These are phyloP conservation scores for Choiromyces venosus DNA, from an alignment of 495 filamentous ascomycete genomes.

Conservation along the genomic window DNA sequence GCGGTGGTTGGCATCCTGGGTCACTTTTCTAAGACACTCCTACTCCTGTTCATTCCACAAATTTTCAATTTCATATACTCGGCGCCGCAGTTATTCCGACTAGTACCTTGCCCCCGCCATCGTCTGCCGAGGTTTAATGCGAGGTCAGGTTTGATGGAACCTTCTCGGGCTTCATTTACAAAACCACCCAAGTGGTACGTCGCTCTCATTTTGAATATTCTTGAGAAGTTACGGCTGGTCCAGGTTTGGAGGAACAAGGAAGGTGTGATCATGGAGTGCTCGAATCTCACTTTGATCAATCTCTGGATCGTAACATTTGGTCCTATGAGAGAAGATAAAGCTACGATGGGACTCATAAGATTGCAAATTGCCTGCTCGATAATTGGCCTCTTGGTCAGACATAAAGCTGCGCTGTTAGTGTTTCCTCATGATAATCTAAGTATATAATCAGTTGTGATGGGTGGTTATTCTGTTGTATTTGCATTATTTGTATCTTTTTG, in stretches of 20 bases:
- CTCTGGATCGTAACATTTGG: conserved; percentile 95
- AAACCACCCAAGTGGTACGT: conserved; percentile 61
- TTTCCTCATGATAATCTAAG: conserved; percentile 77
- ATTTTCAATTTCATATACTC: conserved; percentile 96
- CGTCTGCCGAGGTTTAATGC: conserved; percentile 82
- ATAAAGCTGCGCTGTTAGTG: conserved; percentile 73
- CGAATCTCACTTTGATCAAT: conserved; percentile 90
- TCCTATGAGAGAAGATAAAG: conserved; percentile 77
- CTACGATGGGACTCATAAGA: conserved; percentile 67
- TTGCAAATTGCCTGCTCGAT: conserved; percentile 71
- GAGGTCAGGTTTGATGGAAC: conserved; percentile 73
- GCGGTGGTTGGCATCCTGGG: conserved; percentile 93
- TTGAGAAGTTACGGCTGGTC: conserved; percentile 62
- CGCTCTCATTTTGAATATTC: conserved; percentile 54
- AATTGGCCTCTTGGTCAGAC: conserved; percentile 76
- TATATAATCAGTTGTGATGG: conserved; percentile 19
- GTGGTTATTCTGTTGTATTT: not conserved
- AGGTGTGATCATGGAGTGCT: conserved; percentile 69
- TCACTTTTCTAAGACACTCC: conserved; percentile 95
- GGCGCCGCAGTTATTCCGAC: conserved; percentile 75
- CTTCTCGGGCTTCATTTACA: conserved; percentile 73
- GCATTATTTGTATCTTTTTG: not conserved
- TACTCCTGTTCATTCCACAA: conserved; percentile 86
- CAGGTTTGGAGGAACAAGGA: conserved; percentile 52
- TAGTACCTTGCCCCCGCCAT: conserved; percentile 89